phyloP scores from a whole-genome alignment of 2,329 filamentous ascomycete species.

The Fusarium subtropicale region DNA sequence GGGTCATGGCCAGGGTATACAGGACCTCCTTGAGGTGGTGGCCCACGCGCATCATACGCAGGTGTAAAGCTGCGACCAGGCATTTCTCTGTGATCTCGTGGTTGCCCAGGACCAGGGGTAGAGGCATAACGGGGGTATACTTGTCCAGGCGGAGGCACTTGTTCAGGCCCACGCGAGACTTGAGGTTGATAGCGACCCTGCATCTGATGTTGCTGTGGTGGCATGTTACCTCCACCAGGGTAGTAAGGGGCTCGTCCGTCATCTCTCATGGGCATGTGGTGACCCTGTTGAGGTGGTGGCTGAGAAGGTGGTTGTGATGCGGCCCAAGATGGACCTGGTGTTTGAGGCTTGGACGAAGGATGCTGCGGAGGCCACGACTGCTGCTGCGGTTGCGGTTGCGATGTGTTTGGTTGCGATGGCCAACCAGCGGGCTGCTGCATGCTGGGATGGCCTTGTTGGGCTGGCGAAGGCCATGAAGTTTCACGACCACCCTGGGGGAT shows the following conservation, averaged over 20 bases:
- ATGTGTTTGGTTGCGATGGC: conserved; percentile 50
- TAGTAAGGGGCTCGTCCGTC: conserved; percentile 55
- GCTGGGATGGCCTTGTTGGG: conserved; percentile 39
- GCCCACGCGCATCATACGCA: conserved; percentile 57
- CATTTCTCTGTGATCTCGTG: conserved; percentile 57
- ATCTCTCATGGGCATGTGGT: conserved; percentile 54
- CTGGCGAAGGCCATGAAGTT: conserved; percentile 51
- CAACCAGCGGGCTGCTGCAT: conserved; percentile 48
- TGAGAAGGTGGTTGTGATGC: conserved; percentile 51
- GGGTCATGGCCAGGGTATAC: conserved; percentile 48
- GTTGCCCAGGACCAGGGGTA: conserved; percentile 56
- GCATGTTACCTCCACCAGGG: conserved; percentile 42
- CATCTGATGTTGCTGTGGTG: conserved; percentile 51
- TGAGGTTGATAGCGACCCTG: conserved; percentile 54
- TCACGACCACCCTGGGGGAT: conserved; percentile 53
- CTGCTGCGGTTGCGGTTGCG: conserved; percentile 50
- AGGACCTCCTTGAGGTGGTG: conserved; percentile 53
- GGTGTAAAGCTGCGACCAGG: conserved; percentile 61
- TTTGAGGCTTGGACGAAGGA: conserved; percentile 51
- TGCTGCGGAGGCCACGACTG: conserved; percentile 52
- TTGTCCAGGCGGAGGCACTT: conserved; percentile 54
- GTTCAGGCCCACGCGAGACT: conserved; percentile 56
- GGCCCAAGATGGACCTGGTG: conserved; percentile 51
- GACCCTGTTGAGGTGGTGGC: conserved; percentile 51
- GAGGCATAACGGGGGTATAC: conserved; percentile 59